Evolutionary conservation across 139 green algal species (phyloP), one percentile per base, ranked within the genome.

Genomic region (Chlamydomonas sp.): DNA sequence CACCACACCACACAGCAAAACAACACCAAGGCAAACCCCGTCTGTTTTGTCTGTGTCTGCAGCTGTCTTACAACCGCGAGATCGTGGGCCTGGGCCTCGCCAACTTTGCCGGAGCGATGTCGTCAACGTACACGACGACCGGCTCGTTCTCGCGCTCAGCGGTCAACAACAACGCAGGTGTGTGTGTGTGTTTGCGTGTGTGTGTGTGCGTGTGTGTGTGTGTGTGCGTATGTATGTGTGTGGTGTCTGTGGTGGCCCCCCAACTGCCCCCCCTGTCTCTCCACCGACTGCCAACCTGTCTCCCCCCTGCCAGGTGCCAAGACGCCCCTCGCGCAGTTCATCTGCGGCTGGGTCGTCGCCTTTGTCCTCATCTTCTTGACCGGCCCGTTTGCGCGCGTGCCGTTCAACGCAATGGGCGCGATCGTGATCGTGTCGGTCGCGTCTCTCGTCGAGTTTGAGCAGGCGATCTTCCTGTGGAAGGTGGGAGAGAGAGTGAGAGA

Each of bases 71-170:
- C 34, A 95, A 92, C 47, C 86, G 92, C 73, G 91, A 97, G 84
- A 87, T 97, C 60, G 65, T 87, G 2, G 91, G 83, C 22, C 71
- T 97, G 62, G 91, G 91, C 49, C 39, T 96, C 2, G 84, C 91
- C 64, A 97, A 97, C 85, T 69, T 95, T 26, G 75, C 83, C 3
- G 91, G 91, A 35, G 78, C 90, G 20, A 60, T 78, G 20, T 97
- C 95, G 79, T 88, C 83, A 71, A 82, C 75, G 47, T 97, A 96
- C 84, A 91, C 91, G 61, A 91, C 82, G 61, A 85, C 80, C 3
- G 80, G 90, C 37, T 93, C 84, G 35, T 97, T 97, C 78, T 92
- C 83, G 1, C 85, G 91, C 43, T 92, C 90, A 1, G 85, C 91
- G 0, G 86, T 96, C 30, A 91, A 84, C 66, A 78, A 92, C 83